Base-by-base conservation (phyloP, 495 filamentous ascomycete genomes). In the Talaromyces wortmannii region DNA sequence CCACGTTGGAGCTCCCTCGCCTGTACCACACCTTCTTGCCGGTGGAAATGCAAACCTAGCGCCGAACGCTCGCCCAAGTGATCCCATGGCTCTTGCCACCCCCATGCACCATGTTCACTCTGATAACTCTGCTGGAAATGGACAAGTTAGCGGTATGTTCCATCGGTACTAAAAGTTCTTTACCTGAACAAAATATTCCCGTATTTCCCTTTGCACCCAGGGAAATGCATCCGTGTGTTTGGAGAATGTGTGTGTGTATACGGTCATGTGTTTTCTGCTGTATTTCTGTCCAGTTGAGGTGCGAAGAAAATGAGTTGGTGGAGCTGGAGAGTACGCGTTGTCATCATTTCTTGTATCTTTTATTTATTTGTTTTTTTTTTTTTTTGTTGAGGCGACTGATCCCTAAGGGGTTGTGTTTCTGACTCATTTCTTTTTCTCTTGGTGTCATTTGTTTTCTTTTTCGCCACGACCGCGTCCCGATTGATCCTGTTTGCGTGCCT, bases 81-180 rank as follows among this genome's bases (percentile, higher is more conserved):
- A 77, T 16, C 73, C 83, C 60, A 68, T 82, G 68, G 74, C 74
- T 61, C 88, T 91, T 80, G 80, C 78, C 45, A 72, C 83, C 71
- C 77, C 84, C 65, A 71, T 87, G 58, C 87, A 89, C 59, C 88
- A 91, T 65, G 36, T 31, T 68, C 90, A 94, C 68, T 80, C 82
- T 48, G 86, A 90, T 64, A 85, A 83, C 60, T 81, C 79, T 65
- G 82, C 84, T 64, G 82, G 83, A 62, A 80, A 82, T 66, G 91
- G 94, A 61, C 91, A 95, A 79, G 90, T 94, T 78, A 83, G 79
- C 77, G 89, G 92, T 90, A 96, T 96, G 91, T 92, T 89, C 77
- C 81, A 88, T 70, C 82, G 87, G 79, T 88, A 53, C 43, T 53
- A 45, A 40, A 40, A 36, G 52, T 57, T 50, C 36, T 53, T 60